Conservation (phyloP, 768 basidiomycete species). For the Mycena polygramma region DNA sequence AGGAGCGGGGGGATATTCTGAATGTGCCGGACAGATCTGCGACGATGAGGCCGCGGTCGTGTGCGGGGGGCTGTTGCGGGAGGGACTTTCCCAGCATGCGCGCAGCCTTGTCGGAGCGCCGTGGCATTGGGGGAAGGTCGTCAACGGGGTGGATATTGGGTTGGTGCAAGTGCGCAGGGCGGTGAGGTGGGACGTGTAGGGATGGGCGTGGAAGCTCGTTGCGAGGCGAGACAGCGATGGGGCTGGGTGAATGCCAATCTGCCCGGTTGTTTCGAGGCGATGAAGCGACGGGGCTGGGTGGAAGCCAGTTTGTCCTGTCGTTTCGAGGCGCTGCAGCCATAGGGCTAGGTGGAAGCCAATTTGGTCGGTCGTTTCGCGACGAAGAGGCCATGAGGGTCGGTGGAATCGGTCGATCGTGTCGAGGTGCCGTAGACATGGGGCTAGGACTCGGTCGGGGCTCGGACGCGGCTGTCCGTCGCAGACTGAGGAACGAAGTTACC, state of each 20-base stretch:
- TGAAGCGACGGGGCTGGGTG: too few species aligned
- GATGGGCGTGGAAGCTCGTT: neutral
- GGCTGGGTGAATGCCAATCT: too few species aligned
- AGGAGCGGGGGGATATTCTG: conserved; percentile 1
- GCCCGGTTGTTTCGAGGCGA: too few species aligned
- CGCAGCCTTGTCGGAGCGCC: conserved; percentile 16
- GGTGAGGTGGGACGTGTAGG: neutral
- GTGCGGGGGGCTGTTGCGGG: neutral
- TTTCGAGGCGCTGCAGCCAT: too few species aligned
- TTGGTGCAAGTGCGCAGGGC: conserved; percentile 14
- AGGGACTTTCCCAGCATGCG: conserved; percentile 24
- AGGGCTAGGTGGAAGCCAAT: too few species aligned
- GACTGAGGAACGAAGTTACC: conserved; percentile 12
- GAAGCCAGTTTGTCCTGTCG: too few species aligned
- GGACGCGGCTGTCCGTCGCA: conserved; percentile 10
- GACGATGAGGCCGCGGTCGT: neutral
- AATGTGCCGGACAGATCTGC: conserved; percentile 18
- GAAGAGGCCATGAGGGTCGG: too few species aligned
- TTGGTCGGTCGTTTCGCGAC: too few species aligned
- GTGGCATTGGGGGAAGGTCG: conserved; percentile 3
- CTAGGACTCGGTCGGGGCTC: neutral
- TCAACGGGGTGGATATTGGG: conserved; percentile 29
- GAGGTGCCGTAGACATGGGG: too few species aligned
- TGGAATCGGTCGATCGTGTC: too few species aligned
- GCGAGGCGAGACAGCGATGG: neutral